Conservation (phyloP, 2,329 filamentous ascomycete genomes). For the Talaromyces piceae region DNA sequence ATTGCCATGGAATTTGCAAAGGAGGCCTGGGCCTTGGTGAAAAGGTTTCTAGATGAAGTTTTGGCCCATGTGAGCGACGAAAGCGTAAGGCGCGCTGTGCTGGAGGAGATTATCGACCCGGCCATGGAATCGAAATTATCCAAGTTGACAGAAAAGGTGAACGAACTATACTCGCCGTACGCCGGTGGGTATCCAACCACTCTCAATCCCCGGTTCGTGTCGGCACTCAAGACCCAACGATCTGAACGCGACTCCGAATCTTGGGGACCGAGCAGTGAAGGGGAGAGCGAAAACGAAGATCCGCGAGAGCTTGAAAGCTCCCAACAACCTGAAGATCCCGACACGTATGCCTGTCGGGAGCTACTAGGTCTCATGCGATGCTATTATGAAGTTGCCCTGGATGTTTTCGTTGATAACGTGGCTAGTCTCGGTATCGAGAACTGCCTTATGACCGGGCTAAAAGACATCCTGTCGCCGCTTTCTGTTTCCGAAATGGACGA, state of each 20-base stretch:
- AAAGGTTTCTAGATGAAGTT: constrained; percentile 7
- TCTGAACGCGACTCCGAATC: neutral
- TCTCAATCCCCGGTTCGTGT: constrained; percentile 28
- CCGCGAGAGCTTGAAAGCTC: neutral
- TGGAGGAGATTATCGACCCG: constrained; percentile 7
- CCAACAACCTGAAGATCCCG: neutral
- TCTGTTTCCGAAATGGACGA: constrained; percentile 26
- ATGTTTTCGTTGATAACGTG: constrained; percentile 32
- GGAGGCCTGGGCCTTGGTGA: constrained; percentile 1
- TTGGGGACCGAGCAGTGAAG: neutral
- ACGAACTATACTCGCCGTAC: constrained; percentile 41
- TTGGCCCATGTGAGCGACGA: constrained; percentile 7
- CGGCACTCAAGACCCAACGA: constrained; percentile 18
- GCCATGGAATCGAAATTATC: constrained; percentile 2
- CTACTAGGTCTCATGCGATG: constrained; percentile 10
- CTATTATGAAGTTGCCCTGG: constrained; percentile 15
- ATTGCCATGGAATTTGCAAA: constrained; percentile 6
- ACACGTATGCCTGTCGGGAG: constrained; percentile 7
- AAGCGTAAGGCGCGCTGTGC: constrained; percentile 6
- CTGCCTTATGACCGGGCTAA: constrained; percentile 29
- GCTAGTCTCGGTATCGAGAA: constrained; percentile 31
- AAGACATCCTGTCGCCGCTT: constrained; percentile 25
- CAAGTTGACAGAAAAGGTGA: constrained; percentile 15
- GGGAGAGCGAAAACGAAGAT: neutral
- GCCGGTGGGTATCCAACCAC: constrained; percentile 28